Evolutionary conservation across 1,284 basidiomycete species (phyloP).

Genomic region (Microbotryomycetes sp.): DNA sequence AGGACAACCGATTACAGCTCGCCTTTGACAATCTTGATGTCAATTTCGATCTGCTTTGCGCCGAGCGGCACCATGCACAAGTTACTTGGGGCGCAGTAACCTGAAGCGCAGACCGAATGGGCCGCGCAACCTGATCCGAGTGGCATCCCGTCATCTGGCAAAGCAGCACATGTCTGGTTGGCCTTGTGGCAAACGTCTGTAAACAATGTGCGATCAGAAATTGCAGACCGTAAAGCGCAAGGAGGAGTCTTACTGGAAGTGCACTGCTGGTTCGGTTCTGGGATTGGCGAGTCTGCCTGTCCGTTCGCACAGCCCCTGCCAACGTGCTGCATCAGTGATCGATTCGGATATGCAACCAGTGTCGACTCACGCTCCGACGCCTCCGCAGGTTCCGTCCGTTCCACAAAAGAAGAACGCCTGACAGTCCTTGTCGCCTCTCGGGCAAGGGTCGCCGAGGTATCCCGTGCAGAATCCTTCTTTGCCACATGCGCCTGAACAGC

Average conservation of each 20-base stretch:
- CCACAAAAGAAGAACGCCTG: slow-evolving; percentile 35
- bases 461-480: slow-evolving; percentile 20
- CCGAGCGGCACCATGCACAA: background rate
- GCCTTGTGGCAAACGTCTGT: slow-evolving; percentile 19
- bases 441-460: slow-evolving; percentile 28
- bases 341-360: too few relatives aligned
- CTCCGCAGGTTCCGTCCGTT: slow-evolving; percentile 23
- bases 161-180: slow-evolving; percentile 11
- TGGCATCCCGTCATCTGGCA: slow-evolving; percentile 13
- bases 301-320: slow-evolving; percentile 26
- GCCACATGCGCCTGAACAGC: slow-evolving; percentile 22
- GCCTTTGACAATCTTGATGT: background rate
- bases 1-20: background rate
- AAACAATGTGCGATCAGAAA: background rate
- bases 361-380: slow-evolving; percentile 16
- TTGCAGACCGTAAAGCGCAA: background rate
- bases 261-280: slow-evolving; percentile 28
- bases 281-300: slow-evolving; percentile 15
- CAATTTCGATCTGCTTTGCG: background rate
- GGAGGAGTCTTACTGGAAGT: slow-evolving; percentile 6
- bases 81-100: background rate
- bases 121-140: slow-evolving; percentile 22
- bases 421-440: slow-evolving; percentile 23
- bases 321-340: too few relatives aligned
- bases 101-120: slow-evolving; percentile 21